Percentiles rank a stretch among this genome's conserved stretches.
Evolutionary conservation across 164 flowering plant genomes (phyloP).

Genomic region (Vitis labrusca): DNA sequence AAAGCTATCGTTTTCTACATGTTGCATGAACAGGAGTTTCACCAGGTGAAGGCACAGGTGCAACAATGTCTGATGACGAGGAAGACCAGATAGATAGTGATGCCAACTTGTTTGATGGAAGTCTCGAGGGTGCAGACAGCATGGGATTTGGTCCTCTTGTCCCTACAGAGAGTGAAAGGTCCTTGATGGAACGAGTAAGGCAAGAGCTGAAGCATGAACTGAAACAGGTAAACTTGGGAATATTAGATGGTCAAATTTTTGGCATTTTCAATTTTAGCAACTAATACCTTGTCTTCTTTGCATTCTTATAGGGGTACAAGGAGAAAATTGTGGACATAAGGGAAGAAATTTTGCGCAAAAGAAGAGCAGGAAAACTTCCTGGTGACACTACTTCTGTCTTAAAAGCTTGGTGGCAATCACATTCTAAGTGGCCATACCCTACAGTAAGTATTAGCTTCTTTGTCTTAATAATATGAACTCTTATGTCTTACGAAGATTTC

Average conservation of each 20-base stretch:
- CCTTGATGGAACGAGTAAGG: conserved; percentile 66
- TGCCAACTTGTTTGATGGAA: conserved; percentile 49
- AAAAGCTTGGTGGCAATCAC: conserved; percentile 67
- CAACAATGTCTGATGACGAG: conserved; percentile 67
- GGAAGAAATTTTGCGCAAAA: conserved; percentile 61
- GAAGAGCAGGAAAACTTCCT: conserved; percentile 66
- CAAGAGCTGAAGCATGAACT: conserved; percentile 61
- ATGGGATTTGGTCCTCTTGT: conserved; percentile 59
- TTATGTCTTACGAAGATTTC: too few relatives aligned
- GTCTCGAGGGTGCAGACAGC: conserved; percentile 41
- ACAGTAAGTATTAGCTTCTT: conserved; percentile 34
- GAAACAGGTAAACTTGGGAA: conserved; percentile 40
- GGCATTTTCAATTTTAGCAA: not conserved
- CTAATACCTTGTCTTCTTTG: not conserved
- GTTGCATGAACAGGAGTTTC: conserved; percentile 48
- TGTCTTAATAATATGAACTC: too few relatives aligned
- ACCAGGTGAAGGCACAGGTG: conserved; percentile 66
- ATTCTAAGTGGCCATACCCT: conserved; percentile 68
- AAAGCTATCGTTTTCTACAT: not conserved
- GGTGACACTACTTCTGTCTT: conserved; percentile 66
- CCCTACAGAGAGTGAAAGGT: conserved; percentile 63
- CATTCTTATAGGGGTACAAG: conserved; percentile 48
- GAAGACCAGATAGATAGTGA: conserved; percentile 61
- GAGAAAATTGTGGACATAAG: conserved; percentile 59
- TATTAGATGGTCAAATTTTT: not conserved